Conservation (phyloP, 768 basidiomycete species). For the Termitomyces sp. region DNA sequence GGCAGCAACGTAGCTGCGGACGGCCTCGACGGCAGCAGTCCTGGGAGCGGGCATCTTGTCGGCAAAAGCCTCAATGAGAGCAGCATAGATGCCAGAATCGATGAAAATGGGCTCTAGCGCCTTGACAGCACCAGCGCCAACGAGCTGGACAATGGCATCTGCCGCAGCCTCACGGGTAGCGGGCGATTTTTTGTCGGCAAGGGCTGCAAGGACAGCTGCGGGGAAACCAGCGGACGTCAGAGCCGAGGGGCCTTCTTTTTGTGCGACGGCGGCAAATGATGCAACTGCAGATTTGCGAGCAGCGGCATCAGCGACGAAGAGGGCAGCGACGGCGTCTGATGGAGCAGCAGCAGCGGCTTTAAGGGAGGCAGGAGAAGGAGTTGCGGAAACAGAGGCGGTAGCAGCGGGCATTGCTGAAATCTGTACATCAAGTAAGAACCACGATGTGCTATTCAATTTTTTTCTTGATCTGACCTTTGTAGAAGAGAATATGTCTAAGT, state of each 20-base stretch:
- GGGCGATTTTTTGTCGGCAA: constrained; percentile 93
- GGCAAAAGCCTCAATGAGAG: constrained; percentile 87
- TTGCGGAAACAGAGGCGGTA: constrained; percentile 56
- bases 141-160: constrained; percentile 59
- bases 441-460: background rate
- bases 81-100: constrained; percentile 79
- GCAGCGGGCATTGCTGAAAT: constrained; percentile 76
- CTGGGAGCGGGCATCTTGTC: constrained; percentile 91
- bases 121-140: constrained; percentile 65
- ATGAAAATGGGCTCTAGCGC: constrained; percentile 88
- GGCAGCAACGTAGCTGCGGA: constrained; percentile 63
- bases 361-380: constrained; percentile 63
- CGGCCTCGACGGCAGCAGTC: constrained; percentile 80
- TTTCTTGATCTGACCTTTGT: constrained; percentile 32
- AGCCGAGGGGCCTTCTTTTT: constrained; percentile 82
- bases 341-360: constrained; percentile 49
- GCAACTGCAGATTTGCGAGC: constrained; percentile 68
- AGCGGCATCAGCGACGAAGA: constrained; percentile 85
- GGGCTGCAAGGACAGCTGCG: constrained; percentile 75
- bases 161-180: constrained; percentile 89
- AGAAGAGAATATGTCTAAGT: constrained; percentile 33
- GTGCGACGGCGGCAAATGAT: constrained; percentile 63
- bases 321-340: constrained; percentile 60
- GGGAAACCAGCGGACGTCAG: constrained; percentile 66
- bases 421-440: constrained; percentile 24